Conservation (phyloP, 129 eudicot species). For the Pseudognaphalium luteoalbum region DNA sequence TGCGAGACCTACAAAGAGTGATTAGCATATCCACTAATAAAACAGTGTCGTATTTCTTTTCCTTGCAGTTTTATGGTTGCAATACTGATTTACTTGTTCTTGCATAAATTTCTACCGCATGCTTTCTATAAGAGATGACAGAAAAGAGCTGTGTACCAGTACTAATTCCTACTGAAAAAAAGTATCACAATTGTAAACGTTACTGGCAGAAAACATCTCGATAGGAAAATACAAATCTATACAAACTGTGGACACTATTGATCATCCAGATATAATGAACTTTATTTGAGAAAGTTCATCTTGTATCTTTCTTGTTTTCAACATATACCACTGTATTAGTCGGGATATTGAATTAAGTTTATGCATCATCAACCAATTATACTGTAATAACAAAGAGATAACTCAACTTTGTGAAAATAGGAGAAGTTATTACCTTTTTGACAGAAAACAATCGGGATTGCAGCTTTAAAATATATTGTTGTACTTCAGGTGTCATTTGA, state of each 20-base stretch:
- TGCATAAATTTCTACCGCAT: background rate
- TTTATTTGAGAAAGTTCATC: background rate
- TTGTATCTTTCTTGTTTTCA: background rate
- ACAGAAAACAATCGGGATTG: conserved; percentile 83
- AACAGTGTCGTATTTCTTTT: background rate
- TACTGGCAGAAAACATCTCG: background rate
- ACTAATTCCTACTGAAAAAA: background rate
- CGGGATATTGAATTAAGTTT: background rate
- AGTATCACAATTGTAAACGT: background rate
- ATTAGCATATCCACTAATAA: background rate
- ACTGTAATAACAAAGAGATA: background rate
- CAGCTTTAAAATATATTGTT: conserved; percentile 60
- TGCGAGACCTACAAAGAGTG: background rate
- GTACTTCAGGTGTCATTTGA: conserved; percentile 65
- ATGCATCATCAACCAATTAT: background rate
- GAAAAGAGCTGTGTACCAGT: background rate
- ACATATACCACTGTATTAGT: background rate
- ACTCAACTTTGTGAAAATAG: background rate
- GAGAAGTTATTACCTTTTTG: conserved; percentile 55
- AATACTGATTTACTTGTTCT: background rate
- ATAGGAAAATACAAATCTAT: background rate
- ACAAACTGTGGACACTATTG: background rate
- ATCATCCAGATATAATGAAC: background rate
- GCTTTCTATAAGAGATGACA: background rate
- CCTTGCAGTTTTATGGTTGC: background rate